These are phyloP conservation scores for Chlorophyllum brunneum DNA, from an alignment of 768 basidiomycete genomes.

Conservation along the genomic window DNA sequence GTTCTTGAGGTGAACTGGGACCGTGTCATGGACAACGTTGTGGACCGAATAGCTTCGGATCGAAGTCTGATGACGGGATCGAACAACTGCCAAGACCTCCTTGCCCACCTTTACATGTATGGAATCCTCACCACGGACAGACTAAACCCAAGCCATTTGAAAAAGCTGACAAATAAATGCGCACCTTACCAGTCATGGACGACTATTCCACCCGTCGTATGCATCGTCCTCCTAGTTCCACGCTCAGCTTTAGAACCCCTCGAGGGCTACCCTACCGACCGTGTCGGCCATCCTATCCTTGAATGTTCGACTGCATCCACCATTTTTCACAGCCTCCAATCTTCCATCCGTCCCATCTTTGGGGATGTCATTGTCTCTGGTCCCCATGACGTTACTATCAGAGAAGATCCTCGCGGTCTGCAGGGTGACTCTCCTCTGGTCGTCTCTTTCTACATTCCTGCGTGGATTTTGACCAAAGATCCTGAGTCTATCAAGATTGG, in stretches of 20 bases:
- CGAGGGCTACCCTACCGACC: conserved; percentile 17
- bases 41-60: no score
- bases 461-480: conserved; percentile 25
- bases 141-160: no score
- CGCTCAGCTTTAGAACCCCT: conserved; percentile 26
- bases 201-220: conserved; percentile 28
- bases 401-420: conserved; percentile 31
- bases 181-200: no score
- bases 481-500: conserved; percentile 20
- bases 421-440: conserved; percentile 31
- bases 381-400: conserved; percentile 15
- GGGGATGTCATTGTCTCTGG: conserved; percentile 22
- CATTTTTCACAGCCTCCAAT: conserved; percentile 27
- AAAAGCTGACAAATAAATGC: no score
- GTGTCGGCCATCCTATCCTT: conserved; percentile 29
- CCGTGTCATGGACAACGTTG: no score
- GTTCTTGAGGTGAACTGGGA: no score
- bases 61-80: no score
- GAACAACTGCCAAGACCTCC: no score
- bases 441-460: conserved; percentile 30
- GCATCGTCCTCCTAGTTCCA: conserved; percentile 32
- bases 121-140: no score
- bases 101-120: no score
- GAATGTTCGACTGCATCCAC: conserved; percentile 27
- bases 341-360: conserved; percentile 29